Percentiles rank a stretch among this genome's conserved stretches.
phyloP scores from a whole-genome alignment of 1,139 yeast genomes.

The Arxiozyma telluris region DNA sequence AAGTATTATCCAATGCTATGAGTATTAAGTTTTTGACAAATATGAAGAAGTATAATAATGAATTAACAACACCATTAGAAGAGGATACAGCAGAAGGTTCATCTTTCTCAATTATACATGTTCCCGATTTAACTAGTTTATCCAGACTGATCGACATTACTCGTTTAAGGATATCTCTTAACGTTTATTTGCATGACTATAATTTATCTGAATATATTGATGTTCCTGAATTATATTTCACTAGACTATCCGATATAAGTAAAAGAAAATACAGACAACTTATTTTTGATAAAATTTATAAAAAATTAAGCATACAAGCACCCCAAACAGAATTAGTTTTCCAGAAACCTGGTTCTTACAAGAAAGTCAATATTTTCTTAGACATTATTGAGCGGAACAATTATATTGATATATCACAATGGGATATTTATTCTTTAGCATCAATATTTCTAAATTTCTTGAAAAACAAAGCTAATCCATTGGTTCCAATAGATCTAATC shows the following conservation, averaged over 20 bases:
- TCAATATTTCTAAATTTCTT: constrained; percentile 44
- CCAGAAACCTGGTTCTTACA: constrained; percentile 51
- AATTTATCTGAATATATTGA: constrained; percentile 30
- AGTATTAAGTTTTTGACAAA: constrained; percentile 36
- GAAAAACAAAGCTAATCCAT: constrained; percentile 37
- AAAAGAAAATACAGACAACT: constrained; percentile 32
- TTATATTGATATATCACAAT: constrained; percentile 48
- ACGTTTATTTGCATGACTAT: constrained; percentile 54
- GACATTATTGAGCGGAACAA: constrained; percentile 47
- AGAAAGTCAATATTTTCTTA: constrained; percentile 41
- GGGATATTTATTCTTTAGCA: constrained; percentile 55
- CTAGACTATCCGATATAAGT: constrained; percentile 23
- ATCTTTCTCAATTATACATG: constrained; percentile 21
- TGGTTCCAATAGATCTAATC: constrained; percentile 39
- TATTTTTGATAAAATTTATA: constrained; percentile 38
- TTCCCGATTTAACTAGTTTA: constrained; percentile 46
- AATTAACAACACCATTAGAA: constrained; percentile 1
- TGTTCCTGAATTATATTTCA: constrained; percentile 29
- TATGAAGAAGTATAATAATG: constrained; percentile 3
- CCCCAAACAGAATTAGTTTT: constrained; percentile 41
- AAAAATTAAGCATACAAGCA: constrained; percentile 40
- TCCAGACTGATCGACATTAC: constrained; percentile 66
- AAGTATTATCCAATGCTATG: constrained; percentile 56
- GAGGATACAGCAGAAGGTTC: constrained; percentile 11
- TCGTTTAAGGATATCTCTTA: constrained; percentile 63